Evolutionary conservation across 208 protist species (phyloP), one percentile per base, ranked within the genome.

Genomic region (Acanthamoeba royreba): DNA sequence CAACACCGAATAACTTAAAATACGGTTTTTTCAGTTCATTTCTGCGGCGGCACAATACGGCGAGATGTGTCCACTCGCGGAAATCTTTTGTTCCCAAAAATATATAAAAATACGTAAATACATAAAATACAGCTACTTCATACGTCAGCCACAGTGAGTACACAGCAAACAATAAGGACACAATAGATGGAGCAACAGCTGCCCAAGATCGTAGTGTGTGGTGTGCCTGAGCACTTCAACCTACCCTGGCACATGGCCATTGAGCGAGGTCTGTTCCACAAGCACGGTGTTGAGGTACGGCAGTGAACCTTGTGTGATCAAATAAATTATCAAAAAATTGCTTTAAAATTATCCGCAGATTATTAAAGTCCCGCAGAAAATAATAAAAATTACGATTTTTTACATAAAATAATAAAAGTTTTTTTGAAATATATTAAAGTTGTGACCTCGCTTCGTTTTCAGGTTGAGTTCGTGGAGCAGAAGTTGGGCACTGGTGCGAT

Each of bases 401-500:
- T 61, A 22, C 22, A 61, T 61, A 3, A 25, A 2, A 33, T 61
- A 5, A 25, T 61, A 33, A 61, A 22, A 17, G 31, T 2, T 61
- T 19, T 25, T 55, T 55, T 55, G 49, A 13, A 58, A n/a, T 22
- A 13, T 58, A 58, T 58, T 58, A 22, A 58, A 38, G 25, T 43
- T 38, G 25, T 42, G 63, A 9, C 58, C 45, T 5, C 2, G 25
- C 2, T 25, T 7, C 22, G 72, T 83, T 43, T 22, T 9, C 43
- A 72, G 63, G 90, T 93, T 31, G 90, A 93, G 90, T 94, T 69
- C 19, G 83, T 94, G 31, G 92, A 94, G 31, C 83, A 94, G 31
- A 94, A 92, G 61, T 35, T 83, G 92, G 92, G 92, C 45, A 94
- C 92, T 9, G 92, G 92, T 7, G 92, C 92, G 31, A 94, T 94